Evolutionary conservation across 163 green algal species (phyloP).

Genomic region (Prototheca stagnorum): DNA sequence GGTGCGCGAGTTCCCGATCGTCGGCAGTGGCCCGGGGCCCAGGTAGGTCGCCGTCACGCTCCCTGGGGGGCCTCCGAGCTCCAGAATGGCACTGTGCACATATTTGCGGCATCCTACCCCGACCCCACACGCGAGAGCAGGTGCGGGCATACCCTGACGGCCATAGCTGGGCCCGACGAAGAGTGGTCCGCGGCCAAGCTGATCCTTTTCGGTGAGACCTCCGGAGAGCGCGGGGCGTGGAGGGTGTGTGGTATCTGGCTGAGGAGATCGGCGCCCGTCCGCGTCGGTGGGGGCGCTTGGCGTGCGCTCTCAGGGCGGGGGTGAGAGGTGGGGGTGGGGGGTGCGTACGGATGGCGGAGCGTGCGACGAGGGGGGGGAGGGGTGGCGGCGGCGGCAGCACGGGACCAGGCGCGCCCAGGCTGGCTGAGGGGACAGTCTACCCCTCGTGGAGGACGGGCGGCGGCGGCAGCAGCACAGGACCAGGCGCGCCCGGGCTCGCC

Average conservation of each 20-base stretch:
- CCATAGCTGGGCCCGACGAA: conserved; percentile 55
- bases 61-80: neutral
- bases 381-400: too few species aligned
- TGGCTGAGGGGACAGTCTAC: too few species aligned
- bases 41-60: neutral
- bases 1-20: conserved; percentile 6
- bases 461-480: too few species aligned
- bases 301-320: neutral
- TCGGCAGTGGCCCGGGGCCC: conserved; percentile 8
- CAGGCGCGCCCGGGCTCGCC: too few species aligned
- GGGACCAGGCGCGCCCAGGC: too few species aligned
- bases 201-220: conserved; percentile 79
- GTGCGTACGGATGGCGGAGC: neutral
- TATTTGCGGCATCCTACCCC: too few species aligned
- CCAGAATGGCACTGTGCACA: too few species aligned
- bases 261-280: neutral
- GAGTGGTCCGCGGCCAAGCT: conserved; percentile 54
- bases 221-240: too few species aligned
- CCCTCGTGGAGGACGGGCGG: too few species aligned
- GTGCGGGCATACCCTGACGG: conserved; percentile 84
- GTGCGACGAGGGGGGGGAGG: too few species aligned
- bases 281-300: neutral
- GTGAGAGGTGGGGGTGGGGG: neutral
- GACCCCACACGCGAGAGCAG: too few species aligned
- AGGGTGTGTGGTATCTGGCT: too few species aligned